Conservation (phyloP, 1,284 basidiomycete species). For the Singerocomus rubriflavus region DNA sequence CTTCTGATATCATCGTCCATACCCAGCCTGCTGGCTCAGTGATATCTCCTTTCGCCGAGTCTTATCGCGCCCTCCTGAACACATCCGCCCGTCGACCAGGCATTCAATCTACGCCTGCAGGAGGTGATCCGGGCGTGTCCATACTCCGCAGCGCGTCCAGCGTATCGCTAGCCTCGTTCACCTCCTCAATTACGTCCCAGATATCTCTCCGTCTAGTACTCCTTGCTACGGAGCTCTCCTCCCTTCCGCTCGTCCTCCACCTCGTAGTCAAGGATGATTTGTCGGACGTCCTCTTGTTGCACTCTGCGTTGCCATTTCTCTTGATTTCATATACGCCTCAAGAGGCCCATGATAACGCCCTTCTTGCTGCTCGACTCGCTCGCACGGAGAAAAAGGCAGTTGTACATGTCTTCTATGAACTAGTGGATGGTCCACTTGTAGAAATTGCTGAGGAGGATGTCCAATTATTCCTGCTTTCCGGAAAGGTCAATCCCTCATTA, state of each 20-base stretch:
- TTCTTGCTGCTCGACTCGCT: constrained; percentile 70
- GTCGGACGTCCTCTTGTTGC: constrained; percentile 55
- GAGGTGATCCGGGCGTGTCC: constrained; percentile 57
- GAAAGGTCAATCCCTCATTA: constrained; percentile 29
- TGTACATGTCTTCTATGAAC: constrained; percentile 74
- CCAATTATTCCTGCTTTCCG: constrained; percentile 53
- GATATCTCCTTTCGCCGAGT: constrained; percentile 38
- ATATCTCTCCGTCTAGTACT: constrained; percentile 42
- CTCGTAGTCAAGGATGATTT: constrained; percentile 50
- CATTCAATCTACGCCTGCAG: constrained; percentile 49
- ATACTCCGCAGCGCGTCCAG: constrained; percentile 42
- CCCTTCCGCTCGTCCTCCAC: constrained; percentile 50
- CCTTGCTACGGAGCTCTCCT: constrained; percentile 44
- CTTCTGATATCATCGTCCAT: constrained; percentile 65
- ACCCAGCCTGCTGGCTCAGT: constrained; percentile 42
- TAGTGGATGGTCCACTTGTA: constrained; percentile 37
- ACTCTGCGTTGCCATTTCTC: constrained; percentile 56
- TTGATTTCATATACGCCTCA: constrained; percentile 62
- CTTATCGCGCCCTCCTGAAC: constrained; percentile 32
- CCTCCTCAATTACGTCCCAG: constrained; percentile 35
- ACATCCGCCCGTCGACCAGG: constrained; percentile 29
- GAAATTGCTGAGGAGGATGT: constrained; percentile 59
- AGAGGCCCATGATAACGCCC: constrained; percentile 70
- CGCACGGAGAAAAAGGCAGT: constrained; percentile 60
- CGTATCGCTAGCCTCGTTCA: constrained; percentile 48